These are phyloP conservation scores for Monilinia aucupariae DNA, from an alignment of 2,329 filamentous ascomycete genomes.

Conservation along the genomic window DNA sequence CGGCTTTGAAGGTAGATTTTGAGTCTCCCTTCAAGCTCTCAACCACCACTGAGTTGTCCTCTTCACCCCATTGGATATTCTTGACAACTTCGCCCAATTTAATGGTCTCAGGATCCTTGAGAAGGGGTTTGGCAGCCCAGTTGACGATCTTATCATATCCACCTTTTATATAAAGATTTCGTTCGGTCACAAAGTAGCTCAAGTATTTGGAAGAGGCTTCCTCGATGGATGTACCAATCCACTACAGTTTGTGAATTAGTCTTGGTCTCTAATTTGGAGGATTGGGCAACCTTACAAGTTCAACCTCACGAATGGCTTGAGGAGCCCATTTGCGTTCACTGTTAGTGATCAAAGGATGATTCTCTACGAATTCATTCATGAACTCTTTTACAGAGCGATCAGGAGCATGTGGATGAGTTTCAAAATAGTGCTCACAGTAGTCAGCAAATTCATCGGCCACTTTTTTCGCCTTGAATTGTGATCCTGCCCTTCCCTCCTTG, in stretches of 20 bases:
- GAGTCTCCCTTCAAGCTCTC: conserved; percentile 27
- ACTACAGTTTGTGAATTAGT: conserved; percentile 22
- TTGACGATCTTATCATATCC: conserved; percentile 42
- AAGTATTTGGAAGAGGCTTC: conserved; percentile 41
- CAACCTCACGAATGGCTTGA: conserved; percentile 41
- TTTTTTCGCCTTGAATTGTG: conserved; percentile 44
- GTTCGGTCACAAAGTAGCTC: conserved; percentile 41
- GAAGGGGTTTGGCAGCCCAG: conserved; percentile 39
- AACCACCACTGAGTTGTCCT: conserved; percentile 31
- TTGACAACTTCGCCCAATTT: conserved; percentile 39
- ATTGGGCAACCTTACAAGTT: conserved; percentile 28
- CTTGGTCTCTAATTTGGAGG: background rate
- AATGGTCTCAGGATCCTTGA: conserved; percentile 35
- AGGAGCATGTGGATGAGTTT: conserved; percentile 38
- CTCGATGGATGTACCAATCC: conserved; percentile 41
- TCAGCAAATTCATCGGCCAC: conserved; percentile 43
- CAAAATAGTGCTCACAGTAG: conserved; percentile 40
- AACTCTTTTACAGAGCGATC: conserved; percentile 40
- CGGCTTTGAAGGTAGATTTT: conserved; percentile 33
- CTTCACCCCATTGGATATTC: conserved; percentile 37
- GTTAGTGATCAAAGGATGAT: conserved; percentile 40
- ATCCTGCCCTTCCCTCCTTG: conserved; percentile 39
- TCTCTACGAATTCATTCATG: conserved; percentile 38
- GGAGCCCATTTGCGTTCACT: conserved; percentile 42
- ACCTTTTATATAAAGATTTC: conserved; percentile 43